Base-by-base conservation (phyloP, 2,329 filamentous ascomycete species). In the Dothideomycetes sp. region DNA sequence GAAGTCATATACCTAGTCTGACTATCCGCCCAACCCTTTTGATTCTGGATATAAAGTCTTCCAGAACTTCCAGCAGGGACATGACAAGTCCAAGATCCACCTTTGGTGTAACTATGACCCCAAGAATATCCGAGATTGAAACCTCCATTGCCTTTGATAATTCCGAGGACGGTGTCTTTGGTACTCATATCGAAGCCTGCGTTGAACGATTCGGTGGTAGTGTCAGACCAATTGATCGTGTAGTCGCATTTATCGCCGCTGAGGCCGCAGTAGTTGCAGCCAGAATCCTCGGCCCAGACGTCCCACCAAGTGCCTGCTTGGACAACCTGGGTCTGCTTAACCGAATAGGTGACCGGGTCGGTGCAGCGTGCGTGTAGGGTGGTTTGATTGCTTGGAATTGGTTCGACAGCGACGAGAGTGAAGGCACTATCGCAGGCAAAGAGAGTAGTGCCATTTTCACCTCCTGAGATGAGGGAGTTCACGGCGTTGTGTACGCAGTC, bases 221-320 rank as follows among this genome's bases (percentile, higher is more conserved):
- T 16, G 12, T 27, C 8, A 15, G 20, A 25, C 33, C 33, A 36
- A 17, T 9, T 36, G 5, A 25, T 25, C 5, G 33, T 27, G 5
- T 22, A 16, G n/a, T 16, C 19, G 13, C 33, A 36, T 5, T 6
- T 5, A 9, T 23, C n/a, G 10, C 11, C n/a, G 22, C 33, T 36
- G 4, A 36, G 33, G 13, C 33, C n/a, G 33, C 33, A 36, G 33
- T 25, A 36, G 13, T 36, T 27, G 33, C 33, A 36, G 5, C 33
- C 22, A 16, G 33, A 36, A 25, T 25, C 33, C 7, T 15, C 12
- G 8, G 22, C 33, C 33, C 33, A 36, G 7, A 4, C 20, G 16
- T 16, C 19, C 19, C 33, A 25, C 33, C 33, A 36, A 7, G 33
- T 36, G 8, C 33, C 33, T 5, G 33, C 16, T 10, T 23, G 20